Base-by-base conservation (phyloP, 805 yeast genomes). In the Candida caryicola region DNA sequence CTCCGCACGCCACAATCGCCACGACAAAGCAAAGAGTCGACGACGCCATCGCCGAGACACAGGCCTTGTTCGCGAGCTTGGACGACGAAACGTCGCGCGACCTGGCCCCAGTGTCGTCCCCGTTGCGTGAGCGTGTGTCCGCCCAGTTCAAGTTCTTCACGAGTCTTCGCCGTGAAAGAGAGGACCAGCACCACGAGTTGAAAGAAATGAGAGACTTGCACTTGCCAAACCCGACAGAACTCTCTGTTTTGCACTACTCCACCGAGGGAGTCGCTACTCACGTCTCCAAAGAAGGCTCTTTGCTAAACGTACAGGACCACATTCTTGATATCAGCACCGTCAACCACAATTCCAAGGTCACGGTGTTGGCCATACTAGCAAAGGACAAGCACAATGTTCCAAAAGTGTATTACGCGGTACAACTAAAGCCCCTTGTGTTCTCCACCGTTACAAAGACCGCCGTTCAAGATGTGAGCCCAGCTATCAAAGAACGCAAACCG, bases 371-470 rank as follows among this genome's bases (percentile, higher is more conserved):
- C 10, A 10, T 21, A 21, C 25, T 21, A 7, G 10, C 25, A 7
- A 21, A 21, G 10, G 25, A 21, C 10, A 10, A 7, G 7, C 25
- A 21, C 7, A 10, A 21, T 7, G 10, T 10, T 21, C 10, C 25
- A 21, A 21, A 21, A 10, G 7, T 21, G 10, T 21, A 21, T 21
- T 21, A 21, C 10, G 10, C 25, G 7, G 25, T 21, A 21, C 25
- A 21, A 10, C 25, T 21, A 21, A 21, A 21, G 25, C 25, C 25
- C 7, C 10, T 21, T 7, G 10, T 21, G n/a, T n/a, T n/a, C n/a
- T 12, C 52, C 52, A 2, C 4, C n/a, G 2, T 39, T 60, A 27
- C 64, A 60, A 40, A 66, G 66, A 1, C 66, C 68, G 1, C 36
- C 33, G 23, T 23, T 28, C 16, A 18, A 21, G 10, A 17, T n/a